A percentile compares a stretch with the other conserved stretches of the same genome.
These are phyloP conservation scores for Trichaptum fuscoviolaceum DNA, from an alignment of 768 basidiomycete species.

Conservation along the genomic window DNA sequence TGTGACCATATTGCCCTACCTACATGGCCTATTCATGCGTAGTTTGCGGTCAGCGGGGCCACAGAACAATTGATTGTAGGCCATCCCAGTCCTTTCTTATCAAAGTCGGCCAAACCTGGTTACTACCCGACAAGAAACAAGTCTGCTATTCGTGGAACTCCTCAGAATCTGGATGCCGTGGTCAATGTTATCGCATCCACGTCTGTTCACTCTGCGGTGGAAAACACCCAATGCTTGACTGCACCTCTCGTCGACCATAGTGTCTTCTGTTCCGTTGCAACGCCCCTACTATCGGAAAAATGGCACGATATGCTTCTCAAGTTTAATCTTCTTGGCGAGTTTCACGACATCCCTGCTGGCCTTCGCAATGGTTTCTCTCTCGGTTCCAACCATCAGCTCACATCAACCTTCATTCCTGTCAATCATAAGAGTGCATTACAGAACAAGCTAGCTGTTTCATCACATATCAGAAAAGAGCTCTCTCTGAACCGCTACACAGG, in stretches of 20 bases:
- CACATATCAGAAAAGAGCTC: conserved; percentile 9
- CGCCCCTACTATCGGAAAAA: conserved; percentile 17
- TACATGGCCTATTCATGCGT: background rate
- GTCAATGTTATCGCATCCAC: conserved; percentile 11
- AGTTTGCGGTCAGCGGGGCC: background rate
- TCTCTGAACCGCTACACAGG: conserved; percentile 13
- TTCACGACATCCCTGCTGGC: conserved; percentile 18
- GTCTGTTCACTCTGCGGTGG: conserved; percentile 17
- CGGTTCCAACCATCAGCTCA: background rate
- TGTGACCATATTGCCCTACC: too few relatives aligned
- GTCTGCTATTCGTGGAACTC: background rate
- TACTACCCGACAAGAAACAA: background rate
- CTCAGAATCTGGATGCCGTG: background rate
- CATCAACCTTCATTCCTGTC: conserved; percentile 14
- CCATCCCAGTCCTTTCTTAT: background rate
- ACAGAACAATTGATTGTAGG: background rate
- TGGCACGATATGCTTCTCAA: conserved; percentile 15
- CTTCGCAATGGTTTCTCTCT: conserved; percentile 22
- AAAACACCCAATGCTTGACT: conserved; percentile 15
- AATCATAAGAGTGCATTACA: conserved; percentile 9
- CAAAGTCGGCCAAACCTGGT: background rate
- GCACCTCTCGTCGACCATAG: conserved; percentile 12
- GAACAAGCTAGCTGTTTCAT: conserved; percentile 5
- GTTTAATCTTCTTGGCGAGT: conserved; percentile 13
- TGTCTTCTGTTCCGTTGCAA: conserved; percentile 17